A percentile compares a stretch with the other conserved stretches of the same genome.
phyloP scores from a whole-genome alignment of 2,329 filamentous ascomycete species.

The Lomentospora prolificans region DNA sequence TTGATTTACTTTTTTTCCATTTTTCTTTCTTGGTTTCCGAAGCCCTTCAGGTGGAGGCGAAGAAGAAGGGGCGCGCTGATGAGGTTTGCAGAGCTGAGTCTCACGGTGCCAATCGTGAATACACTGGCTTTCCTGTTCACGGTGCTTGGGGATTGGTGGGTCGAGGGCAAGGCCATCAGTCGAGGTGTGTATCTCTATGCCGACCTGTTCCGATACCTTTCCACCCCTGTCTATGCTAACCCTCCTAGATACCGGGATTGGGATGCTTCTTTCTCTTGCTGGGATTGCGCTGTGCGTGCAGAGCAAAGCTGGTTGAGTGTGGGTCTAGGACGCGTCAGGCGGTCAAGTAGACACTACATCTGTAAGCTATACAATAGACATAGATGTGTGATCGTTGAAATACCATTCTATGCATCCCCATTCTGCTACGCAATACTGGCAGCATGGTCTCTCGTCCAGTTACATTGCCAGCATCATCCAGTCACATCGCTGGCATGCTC shows the following conservation, averaged over 20 bases:
- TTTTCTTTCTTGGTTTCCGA: background rate
- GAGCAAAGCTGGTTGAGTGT: slow-evolving; percentile 34
- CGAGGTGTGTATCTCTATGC: slow-evolving; percentile 44
- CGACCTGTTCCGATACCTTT: background rate
- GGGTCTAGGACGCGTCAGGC: background rate
- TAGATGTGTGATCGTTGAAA: too few relatives aligned
- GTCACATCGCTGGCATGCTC: too few relatives aligned
- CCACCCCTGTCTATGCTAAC: background rate
- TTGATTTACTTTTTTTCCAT: slow-evolving; percentile 1
- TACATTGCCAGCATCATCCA: too few relatives aligned
- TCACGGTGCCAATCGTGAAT: slow-evolving; percentile 92
- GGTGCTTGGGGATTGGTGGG: slow-evolving; percentile 89
- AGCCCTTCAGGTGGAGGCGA: background rate
- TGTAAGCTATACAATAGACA: too few relatives aligned
- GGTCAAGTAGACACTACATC: too few relatives aligned
- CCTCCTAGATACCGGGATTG: slow-evolving; percentile 60
- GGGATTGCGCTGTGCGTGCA: slow-evolving; percentile 81
- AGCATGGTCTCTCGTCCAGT: too few relatives aligned
- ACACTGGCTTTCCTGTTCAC: slow-evolving; percentile 94
- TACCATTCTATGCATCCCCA: too few relatives aligned
- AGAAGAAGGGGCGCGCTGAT: background rate
- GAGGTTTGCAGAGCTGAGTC: slow-evolving; percentile 59
- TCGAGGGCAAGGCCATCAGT: slow-evolving; percentile 82
- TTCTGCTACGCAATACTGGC: too few relatives aligned
- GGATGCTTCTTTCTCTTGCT: slow-evolving; percentile 67